phyloP scores from a whole-genome alignment of 108 stramenopile genomes.

The Seminavis robusta region DNA sequence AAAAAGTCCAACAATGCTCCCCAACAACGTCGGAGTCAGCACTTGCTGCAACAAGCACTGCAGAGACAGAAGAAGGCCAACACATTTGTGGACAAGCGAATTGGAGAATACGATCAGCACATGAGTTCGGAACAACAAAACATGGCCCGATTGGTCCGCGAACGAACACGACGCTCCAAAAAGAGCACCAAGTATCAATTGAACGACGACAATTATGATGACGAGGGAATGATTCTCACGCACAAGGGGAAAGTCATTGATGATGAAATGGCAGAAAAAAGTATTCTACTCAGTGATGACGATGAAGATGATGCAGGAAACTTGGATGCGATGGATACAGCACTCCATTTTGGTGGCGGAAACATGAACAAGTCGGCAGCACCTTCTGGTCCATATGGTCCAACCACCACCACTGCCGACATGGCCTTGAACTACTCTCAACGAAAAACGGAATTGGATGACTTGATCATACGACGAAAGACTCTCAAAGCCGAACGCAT shows the following conservation, averaged over 20 bases:
- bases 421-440: slow-evolving; percentile 62
- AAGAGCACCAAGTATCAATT: slow-evolving; percentile 46
- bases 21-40: slow-evolving; percentile 29
- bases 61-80: slow-evolving; percentile 56
- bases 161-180: slow-evolving; percentile 64
- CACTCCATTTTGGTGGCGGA: slow-evolving; percentile 90
- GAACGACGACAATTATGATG: slow-evolving; percentile 49
- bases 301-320: slow-evolving; percentile 75
- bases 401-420: slow-evolving; percentile 17
- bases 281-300: slow-evolving; percentile 60
- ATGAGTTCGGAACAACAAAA: slow-evolving; percentile 62
- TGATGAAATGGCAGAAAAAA: slow-evolving; percentile 42
- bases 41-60: slow-evolving; percentile 23
- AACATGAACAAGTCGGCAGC: slow-evolving; percentile 15
- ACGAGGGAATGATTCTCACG: slow-evolving; percentile 46
- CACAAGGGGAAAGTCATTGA: slow-evolving; percentile 85
- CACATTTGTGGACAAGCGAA: slow-evolving; percentile 72
- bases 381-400: slow-evolving; percentile 50
- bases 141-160: slow-evolving; percentile 75
- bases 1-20: slow-evolving; percentile 16
- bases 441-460: slow-evolving; percentile 86
- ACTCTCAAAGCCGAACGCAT: slow-evolving; percentile 81
- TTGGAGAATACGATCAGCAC: slow-evolving; percentile 55
- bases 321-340: slow-evolving; percentile 77
- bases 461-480: slow-evolving; percentile 85